phyloP scores from a whole-genome alignment of 2,329 filamentous ascomycete species.

The Zalaria sp. region DNA sequence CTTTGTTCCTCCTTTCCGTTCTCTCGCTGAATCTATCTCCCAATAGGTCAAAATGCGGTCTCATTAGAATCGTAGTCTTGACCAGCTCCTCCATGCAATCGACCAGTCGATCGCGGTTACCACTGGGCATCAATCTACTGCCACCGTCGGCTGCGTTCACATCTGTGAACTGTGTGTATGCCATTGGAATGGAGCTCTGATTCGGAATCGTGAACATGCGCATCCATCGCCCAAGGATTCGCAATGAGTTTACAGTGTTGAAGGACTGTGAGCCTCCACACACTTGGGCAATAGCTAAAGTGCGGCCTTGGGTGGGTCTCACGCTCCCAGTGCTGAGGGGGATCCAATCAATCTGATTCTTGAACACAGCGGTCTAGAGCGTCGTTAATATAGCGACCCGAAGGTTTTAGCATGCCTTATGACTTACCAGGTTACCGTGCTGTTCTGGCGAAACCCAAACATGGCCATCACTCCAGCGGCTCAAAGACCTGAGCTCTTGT shows the following conservation, averaged over 20 bases:
- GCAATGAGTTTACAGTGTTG: conserved; percentile 52
- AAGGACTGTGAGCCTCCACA: conserved; percentile 52
- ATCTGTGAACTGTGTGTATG: conserved; percentile 47
- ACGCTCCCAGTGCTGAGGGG: conserved; percentile 47
- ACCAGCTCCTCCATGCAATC: conserved; percentile 60
- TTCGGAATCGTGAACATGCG: conserved; percentile 55
- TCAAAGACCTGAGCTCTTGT: conserved; percentile 46
- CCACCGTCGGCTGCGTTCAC: conserved; percentile 28
- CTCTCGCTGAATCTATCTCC: conserved; percentile 50
- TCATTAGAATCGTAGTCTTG: conserved; percentile 53
- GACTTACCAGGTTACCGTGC: conserved; percentile 45
- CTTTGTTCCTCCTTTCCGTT: conserved; percentile 22
- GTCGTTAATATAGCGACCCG: neutral
- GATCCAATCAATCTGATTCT: conserved; percentile 60
- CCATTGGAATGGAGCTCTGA: conserved; percentile 48
- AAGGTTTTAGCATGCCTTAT: neutral
- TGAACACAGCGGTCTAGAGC: conserved; percentile 47
- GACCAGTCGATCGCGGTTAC: conserved; percentile 45
- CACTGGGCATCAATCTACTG: conserved; percentile 39
- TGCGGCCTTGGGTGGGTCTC: conserved; percentile 51
- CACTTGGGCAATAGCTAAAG: conserved; percentile 47
- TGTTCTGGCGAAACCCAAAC: conserved; percentile 54
- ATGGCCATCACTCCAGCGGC: conserved; percentile 52
- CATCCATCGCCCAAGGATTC: conserved; percentile 55
- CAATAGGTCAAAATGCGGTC: conserved; percentile 46